Base-by-base conservation (phyloP, 306 rosid species). In the Citrullus mucosospermus region DNA sequence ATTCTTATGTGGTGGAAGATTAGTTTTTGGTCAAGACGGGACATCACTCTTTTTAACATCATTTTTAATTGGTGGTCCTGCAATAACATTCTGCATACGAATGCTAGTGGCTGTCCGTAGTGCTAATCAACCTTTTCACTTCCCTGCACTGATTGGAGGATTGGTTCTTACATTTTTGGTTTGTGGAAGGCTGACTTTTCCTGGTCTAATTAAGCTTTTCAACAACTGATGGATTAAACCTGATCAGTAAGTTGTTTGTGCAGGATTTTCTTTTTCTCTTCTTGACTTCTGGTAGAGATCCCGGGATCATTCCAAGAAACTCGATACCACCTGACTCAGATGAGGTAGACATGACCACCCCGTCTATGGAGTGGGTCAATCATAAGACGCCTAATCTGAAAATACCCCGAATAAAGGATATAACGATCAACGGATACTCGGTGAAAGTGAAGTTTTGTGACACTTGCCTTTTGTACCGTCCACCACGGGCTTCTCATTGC, bases 401-500 rank as follows among this genome's bases (percentile, higher is more conserved):
- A 86, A 39, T 94, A 78, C 97, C 97, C 0, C 89, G 92, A 81
- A 81, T 86, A 41, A 94, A 89, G 84, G 94, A 94, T 77, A 80
- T 92, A 18, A 67, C 8, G 1, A 85, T 94, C 63, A 94, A 94
- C 74, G 97, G 93, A 60, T 86, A 89, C 43, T 83, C 86, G 10
- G 87, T 94, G 10, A 94, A 90, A 81, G 97, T 94, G 44, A 94
- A 94, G 55, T 92, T 90, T 77, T 94, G 98, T 56, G 98, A 94
- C 55, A 94, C 98, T 59, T 94, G 98, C 81, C 84, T 90, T 77
- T 78, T 92, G 8, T 94, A 90, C 85, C 96, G 98, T 46, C 98
- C 94, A 10, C 96, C 98, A 0, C 93, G 98, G 1, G 98, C 97
- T 56, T 94, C 98, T 51, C 98, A 94, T 84, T 94, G 98, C 71